Conservation (phyloP, 176 grass and related monocot genomes). For the Eleusine coracana region DNA sequence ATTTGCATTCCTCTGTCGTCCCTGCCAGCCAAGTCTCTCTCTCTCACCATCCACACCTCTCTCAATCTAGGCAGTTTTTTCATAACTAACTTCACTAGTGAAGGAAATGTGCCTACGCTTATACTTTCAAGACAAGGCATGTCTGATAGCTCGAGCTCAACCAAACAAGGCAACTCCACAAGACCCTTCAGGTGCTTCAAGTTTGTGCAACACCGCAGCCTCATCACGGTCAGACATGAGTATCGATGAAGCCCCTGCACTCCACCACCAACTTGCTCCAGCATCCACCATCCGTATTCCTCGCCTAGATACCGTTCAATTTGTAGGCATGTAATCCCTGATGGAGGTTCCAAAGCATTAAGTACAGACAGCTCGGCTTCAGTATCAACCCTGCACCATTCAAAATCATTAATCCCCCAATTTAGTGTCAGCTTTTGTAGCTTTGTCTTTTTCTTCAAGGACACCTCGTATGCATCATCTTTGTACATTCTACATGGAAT, state of each 20-base stretch:
- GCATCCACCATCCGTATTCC: conserved; percentile 15
- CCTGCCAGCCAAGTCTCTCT: neutral
- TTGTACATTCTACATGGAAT: neutral
- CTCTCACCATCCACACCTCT: neutral
- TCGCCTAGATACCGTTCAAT: neutral
- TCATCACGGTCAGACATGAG: too few species aligned
- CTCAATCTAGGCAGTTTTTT: too few species aligned
- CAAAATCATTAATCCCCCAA: neutral
- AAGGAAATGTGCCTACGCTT: conserved; percentile 18
- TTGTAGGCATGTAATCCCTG: neutral
- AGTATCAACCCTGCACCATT: neutral
- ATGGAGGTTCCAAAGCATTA: conserved; percentile 12
- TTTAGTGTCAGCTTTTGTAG: neutral
- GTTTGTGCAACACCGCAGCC: neutral
- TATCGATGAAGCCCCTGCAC: too few species aligned
- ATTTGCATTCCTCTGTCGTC: neutral
- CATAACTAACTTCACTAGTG: neutral
- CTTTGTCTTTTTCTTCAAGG: conserved; percentile 12
- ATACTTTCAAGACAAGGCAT: conserved; percentile 13
- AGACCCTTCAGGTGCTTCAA: neutral
- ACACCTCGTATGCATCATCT: neutral
- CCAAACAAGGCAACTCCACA: neutral
- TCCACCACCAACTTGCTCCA: too few species aligned
- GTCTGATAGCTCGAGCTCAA: accelerated
- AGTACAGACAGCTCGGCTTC: neutral